Evolutionary conservation across 148 eudicot genomes (phyloP).

Genomic region (Persicaria maculosa): DNA sequence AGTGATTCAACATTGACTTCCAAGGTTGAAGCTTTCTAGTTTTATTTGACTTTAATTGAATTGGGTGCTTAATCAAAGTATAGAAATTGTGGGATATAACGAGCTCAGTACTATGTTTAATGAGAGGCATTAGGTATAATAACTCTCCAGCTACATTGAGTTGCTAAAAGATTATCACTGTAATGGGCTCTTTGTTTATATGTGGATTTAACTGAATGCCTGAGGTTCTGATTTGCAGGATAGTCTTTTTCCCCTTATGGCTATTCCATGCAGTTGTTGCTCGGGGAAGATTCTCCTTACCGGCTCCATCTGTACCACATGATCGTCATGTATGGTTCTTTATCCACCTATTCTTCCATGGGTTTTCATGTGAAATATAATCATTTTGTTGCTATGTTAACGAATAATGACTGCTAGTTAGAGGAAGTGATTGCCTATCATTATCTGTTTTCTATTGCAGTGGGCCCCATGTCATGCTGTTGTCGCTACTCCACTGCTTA

Average conservation of each 20-base stretch:
- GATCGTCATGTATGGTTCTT: conserved; percentile 63
- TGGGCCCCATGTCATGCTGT: conserved; percentile 99
- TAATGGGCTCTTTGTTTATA: not conserved
- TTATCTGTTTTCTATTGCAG: conserved; percentile 28
- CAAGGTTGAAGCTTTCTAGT: conserved; percentile 3
- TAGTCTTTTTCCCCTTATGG: conserved; percentile 80
- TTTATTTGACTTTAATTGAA: not conserved
- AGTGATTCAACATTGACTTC: not conserved
- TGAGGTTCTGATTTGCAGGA: conserved; percentile 43
- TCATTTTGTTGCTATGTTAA: not conserved
- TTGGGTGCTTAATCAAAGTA: not conserved
- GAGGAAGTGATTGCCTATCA: not conserved
- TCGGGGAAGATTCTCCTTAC: conserved; percentile 96
- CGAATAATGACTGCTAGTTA: not conserved
- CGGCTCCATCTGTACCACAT: conserved; percentile 94
- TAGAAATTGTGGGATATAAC: not conserved
- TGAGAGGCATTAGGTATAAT: not conserved
- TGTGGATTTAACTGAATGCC: conserved; percentile 5
- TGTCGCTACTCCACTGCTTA: conserved; percentile 78
- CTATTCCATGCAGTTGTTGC: conserved; percentile 85
- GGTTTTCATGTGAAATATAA: not conserved
- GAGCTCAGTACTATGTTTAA: not conserved
- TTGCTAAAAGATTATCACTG: not conserved
- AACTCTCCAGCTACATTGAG: not conserved
- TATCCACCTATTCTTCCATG: conserved; percentile 5